Evolutionary conservation across 2,329 filamentous ascomycete genomes (phyloP).

Genomic region (Cordyceps javanica): DNA sequence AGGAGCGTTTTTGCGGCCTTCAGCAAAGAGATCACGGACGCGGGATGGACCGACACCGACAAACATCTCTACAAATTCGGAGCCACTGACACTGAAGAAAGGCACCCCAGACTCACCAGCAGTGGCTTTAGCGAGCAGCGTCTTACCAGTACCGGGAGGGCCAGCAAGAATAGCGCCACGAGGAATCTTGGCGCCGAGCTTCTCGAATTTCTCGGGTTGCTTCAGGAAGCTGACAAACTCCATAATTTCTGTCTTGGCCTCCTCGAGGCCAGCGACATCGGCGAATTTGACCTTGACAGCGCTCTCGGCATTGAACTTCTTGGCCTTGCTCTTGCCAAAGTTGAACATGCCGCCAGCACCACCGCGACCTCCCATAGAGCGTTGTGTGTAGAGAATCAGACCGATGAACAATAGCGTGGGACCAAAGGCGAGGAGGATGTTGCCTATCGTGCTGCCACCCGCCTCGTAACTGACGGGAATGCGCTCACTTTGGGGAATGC

Average conservation of each 20-base stretch:
- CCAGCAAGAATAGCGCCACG: slow-evolving; percentile 94
- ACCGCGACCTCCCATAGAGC: slow-evolving; percentile 64
- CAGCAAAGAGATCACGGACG: slow-evolving; percentile 90
- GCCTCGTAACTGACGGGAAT: slow-evolving; percentile 86
- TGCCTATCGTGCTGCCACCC: slow-evolving; percentile 69
- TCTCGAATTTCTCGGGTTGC: slow-evolving; percentile 86
- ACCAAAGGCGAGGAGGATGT: slow-evolving; percentile 69
- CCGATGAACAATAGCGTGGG: slow-evolving; percentile 84
- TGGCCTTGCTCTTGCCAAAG: slow-evolving; percentile 91
- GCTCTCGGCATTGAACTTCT: slow-evolving; percentile 95
- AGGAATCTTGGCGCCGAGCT: slow-evolving; percentile 94
- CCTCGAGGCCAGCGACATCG: slow-evolving; percentile 96
- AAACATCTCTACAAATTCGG: slow-evolving; percentile 99
- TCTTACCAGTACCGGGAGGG: slow-evolving; percentile 98
- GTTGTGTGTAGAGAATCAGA: slow-evolving; percentile 71
- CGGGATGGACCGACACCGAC: slow-evolving; percentile 95
- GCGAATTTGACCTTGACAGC: slow-evolving; percentile 95
- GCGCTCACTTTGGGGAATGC: slow-evolving; percentile 78
- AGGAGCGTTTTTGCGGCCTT: slow-evolving; percentile 88
- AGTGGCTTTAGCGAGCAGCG: slow-evolving; percentile 91
- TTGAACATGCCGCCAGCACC: slow-evolving; percentile 77
- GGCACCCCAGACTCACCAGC: slow-evolving; percentile 95
- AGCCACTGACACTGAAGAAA: slow-evolving; percentile 97
- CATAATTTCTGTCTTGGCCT: slow-evolving; percentile 98
- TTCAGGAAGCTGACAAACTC: slow-evolving; percentile 98